These are phyloP conservation scores for Tolypocladium nubicola DNA, from an alignment of 2,329 filamentous ascomycete genomes.

Conservation along the genomic window DNA sequence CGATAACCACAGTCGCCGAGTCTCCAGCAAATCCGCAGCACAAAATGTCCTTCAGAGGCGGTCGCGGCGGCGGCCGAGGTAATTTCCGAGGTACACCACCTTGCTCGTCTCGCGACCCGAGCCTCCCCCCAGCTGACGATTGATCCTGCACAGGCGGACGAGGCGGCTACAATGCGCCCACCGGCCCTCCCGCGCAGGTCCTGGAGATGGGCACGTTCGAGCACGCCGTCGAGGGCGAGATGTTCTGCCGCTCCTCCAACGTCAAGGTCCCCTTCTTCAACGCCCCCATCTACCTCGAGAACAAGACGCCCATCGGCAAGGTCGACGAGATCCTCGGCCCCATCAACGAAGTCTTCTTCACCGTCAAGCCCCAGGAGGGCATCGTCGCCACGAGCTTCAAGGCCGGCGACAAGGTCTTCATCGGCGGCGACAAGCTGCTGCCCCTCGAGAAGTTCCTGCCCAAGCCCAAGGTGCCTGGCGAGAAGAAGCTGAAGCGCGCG, in stretches of 20 bases:
- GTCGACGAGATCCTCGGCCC: conserved; percentile 96
- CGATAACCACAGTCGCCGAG: not conserved
- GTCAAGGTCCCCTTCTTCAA: conserved; percentile 98
- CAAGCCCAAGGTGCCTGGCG: conserved; percentile 72
- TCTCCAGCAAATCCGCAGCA: not conserved
- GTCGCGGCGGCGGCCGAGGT: conserved; percentile 10
- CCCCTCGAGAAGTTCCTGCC: conserved; percentile 94
- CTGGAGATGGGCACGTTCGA: conserved; percentile 84
- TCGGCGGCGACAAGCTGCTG: conserved; percentile 86
- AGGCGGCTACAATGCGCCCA: conserved; percentile 9
- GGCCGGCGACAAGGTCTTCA: conserved; percentile 93
- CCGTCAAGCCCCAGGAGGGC: conserved; percentile 91
- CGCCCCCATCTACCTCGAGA: conserved; percentile 96
- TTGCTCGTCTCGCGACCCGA: not conserved
- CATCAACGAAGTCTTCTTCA: conserved; percentile 97
- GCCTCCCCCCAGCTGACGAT: not conserved
- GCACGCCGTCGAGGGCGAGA: conserved; percentile 93
- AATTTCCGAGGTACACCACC: conserved; percentile 8
- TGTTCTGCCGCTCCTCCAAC: conserved; percentile 94
- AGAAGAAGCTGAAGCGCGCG: conserved; percentile 52
- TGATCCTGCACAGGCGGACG: conserved; percentile 6
- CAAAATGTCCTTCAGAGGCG: conserved; percentile 11
- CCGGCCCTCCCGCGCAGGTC: conserved; percentile 9
- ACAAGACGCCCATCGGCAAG: conserved; percentile 94
- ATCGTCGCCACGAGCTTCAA: conserved; percentile 95